Evolutionary conservation across 2,329 filamentous ascomycete species (phyloP).

Genomic region (Aspergillus pseudoviridinutans): DNA sequence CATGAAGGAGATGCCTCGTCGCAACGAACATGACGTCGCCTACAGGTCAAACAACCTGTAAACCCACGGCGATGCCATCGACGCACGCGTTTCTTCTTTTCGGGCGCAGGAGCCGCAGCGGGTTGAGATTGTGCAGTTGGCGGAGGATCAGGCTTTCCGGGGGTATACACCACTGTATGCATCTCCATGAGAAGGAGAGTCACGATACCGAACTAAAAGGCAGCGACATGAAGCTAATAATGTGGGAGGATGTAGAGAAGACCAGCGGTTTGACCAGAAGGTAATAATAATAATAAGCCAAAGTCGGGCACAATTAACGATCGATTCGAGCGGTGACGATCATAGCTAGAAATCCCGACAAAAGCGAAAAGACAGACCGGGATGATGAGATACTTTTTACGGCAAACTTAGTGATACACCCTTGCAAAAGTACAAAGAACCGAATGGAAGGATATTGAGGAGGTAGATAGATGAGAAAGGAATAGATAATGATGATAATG

Average conservation of each 20-base stretch:
- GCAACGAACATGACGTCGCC: conserved; percentile 38
- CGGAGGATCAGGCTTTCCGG: conserved; percentile 12
- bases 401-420: background rate
- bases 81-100: conserved; percentile 31
- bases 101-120: conserved; percentile 10
- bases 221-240: conserved; percentile 23
- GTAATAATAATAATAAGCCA: background rate
- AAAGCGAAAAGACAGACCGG: background rate
- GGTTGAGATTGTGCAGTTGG: conserved; percentile 9
- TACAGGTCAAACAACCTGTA: conserved; percentile 40
- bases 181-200: conserved; percentile 24
- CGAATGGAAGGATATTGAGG: background rate
- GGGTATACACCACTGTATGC: conserved; percentile 20
- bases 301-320: background rate
- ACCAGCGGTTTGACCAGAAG: background rate
- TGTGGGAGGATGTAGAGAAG: background rate
- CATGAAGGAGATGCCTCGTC: conserved; percentile 36
- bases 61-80: conserved; percentile 42
- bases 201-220: conserved; percentile 4
- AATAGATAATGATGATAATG: background rate
- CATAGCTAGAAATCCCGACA: background rate
- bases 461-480: background rate
- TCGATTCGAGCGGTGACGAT: background rate
- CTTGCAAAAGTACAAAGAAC: background rate
- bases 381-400: background rate